Base-by-base conservation (phyloP, 2,329 filamentous ascomycete species). In the Mycocentrospora acerina region DNA sequence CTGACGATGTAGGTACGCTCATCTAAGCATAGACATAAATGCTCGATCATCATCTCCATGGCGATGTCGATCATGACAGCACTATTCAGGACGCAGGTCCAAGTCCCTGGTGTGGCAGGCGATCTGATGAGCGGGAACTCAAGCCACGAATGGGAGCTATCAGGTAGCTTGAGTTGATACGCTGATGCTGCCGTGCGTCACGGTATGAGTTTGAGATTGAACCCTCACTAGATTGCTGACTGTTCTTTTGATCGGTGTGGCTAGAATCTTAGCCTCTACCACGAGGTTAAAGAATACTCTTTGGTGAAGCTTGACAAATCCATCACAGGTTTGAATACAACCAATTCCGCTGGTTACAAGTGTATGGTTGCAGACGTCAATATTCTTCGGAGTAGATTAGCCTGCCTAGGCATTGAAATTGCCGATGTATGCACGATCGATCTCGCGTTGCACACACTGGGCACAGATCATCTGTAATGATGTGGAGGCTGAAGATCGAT, bases 341-440 rank as follows among this genome's bases (percentile, higher is more conserved):
- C 40, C 29, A 26, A 35, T 30, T 38, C 13, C 16, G 10, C 14
- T 14, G 17, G 29, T 25, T 10, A 19, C 28, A 19, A 31, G 27
- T 16, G 34, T 29, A 49, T 32, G 25, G 41, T 44, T 36, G 37
- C 30, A 30, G 48, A 56, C 52, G 51, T 56, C 54, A 57, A 56
- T 17, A 55, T 34, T 12, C 19, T 28, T 15, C 22, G 19, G 37
- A 25, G 14, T 22, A 31, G 42, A 14, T 30, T 61, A 61, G 56
- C 46, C 30, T 51, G 39, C 47, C 45, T 46, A 28, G 32, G 34
- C 11, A 24, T 30, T 22, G 24, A 54, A 48, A 54, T 57, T 55
- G 40, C 35, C 44, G 47, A 51, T 22, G n/a, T 16, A 40, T 29
- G 48, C 44, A 36, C 51, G 44, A 60, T 59, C 51, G 55, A 52